Evolutionary conservation across 176 grass and related monocot species (phyloP).

Genomic region (Raddia guianensis): DNA sequence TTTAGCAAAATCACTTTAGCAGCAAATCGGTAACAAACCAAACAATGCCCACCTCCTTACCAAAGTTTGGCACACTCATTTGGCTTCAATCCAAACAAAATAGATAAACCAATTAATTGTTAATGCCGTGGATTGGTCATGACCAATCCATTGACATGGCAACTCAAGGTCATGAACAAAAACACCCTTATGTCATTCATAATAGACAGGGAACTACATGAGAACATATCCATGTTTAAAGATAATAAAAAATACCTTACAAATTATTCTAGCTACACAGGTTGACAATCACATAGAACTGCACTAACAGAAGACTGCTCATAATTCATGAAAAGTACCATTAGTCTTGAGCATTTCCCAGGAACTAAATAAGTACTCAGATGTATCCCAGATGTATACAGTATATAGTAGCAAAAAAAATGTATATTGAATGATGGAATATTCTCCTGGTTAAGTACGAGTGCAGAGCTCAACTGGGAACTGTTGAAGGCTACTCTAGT

Average conservation of each 20-base stretch:
- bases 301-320: conserved; percentile 25
- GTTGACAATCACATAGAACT: neutral
- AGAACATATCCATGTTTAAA: conserved; percentile 15
- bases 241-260: conserved; percentile 6
- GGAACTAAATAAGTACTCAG: conserved; percentile 26
- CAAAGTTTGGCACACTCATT: too few species aligned
- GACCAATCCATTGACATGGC: too few species aligned
- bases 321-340: conserved; percentile 6
- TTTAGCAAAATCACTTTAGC: too few species aligned
- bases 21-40: too few species aligned
- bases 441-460: conserved; percentile 37
- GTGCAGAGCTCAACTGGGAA: conserved; percentile 9
- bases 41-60: too few species aligned
- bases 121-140: too few species aligned
- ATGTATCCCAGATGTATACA: conserved; percentile 21
- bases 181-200: neutral
- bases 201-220: conserved; percentile 37
- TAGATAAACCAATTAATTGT: too few species aligned
- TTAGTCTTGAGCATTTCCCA: conserved; percentile 8
- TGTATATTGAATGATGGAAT: conserved; percentile 47
- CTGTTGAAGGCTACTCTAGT: conserved; percentile 44
- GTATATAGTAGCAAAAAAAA: conserved; percentile 37
- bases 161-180: too few species aligned
- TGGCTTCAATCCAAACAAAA: too few species aligned
- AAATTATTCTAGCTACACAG: conserved; percentile 36